A percentile compares a stretch with the other conserved stretches of the same genome.
These are phyloP conservation scores for Candida pseudofarinosa DNA, from an alignment of 805 yeast genomes.

Conservation along the genomic window DNA sequence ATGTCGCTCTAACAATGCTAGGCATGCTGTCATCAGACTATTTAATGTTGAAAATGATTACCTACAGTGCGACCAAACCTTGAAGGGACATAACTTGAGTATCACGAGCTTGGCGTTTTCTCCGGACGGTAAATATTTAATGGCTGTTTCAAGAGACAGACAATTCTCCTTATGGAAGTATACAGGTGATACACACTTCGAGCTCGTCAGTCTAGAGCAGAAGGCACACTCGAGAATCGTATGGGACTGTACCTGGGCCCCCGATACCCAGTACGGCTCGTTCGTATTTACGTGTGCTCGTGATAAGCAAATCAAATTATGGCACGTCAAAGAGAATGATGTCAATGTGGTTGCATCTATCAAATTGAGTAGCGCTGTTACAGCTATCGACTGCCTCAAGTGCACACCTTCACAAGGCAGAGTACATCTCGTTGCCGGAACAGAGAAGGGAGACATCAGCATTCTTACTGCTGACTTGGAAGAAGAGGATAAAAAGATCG, in stretches of 20 bases:
- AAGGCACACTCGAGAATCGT: conserved; percentile 89
- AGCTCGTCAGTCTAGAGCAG: conserved; percentile 43
- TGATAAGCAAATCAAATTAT: conserved; percentile 73
- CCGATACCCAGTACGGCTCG: conserved; percentile 24
- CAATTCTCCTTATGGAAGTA: conserved; percentile 73
- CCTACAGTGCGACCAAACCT: conserved; percentile 40
- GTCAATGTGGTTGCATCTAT: conserved; percentile 27
- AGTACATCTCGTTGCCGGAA: conserved; percentile 54
- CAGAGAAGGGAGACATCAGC: conserved; percentile 61
- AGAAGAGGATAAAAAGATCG: conserved; percentile 19
- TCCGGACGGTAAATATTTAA: conserved; percentile 55
- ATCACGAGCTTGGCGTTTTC: conserved; percentile 81
- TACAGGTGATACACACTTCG: conserved; percentile 24
- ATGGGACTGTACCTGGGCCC: conserved; percentile 94
- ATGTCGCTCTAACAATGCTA: conserved; percentile 80
- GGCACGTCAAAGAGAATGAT: conserved; percentile 49
- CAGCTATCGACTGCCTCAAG: conserved; percentile 56
- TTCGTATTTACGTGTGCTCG: conserved; percentile 82
- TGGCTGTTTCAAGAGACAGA: conserved; percentile 88
- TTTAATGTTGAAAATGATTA: conserved; percentile 60
- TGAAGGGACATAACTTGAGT: conserved; percentile 76
- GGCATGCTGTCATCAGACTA: conserved; percentile 81
- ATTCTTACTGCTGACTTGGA: conserved; percentile 35
- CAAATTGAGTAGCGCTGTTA: conserved; percentile 57
- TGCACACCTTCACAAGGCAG: conserved; percentile 21